Percentiles rank a stretch among this genome's conserved stretches.
phyloP scores from a whole-genome alignment of 192 early-diverging fungal species.

The Podila epicladia region DNA sequence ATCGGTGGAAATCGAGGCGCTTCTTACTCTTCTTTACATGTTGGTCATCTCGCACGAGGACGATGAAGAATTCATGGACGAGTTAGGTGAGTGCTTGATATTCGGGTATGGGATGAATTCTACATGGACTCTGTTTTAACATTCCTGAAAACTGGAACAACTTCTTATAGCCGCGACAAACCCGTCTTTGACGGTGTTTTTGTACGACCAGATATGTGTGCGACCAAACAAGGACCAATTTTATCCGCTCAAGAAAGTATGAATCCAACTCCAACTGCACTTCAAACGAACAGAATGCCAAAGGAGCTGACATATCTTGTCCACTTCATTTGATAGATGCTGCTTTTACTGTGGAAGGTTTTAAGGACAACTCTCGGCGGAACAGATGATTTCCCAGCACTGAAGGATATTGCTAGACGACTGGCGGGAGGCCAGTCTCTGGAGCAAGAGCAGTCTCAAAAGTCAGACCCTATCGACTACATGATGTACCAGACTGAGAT shows the following conservation, averaged over 20 bases:
- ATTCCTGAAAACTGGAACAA: neutral
- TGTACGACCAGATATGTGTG: conserved; percentile 73
- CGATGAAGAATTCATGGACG: conserved; percentile 57
- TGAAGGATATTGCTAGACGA: conserved; percentile 60
- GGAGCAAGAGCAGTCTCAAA: conserved; percentile 38
- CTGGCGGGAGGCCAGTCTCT: conserved; percentile 59
- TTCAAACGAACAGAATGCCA: no score
- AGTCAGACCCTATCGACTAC: conserved; percentile 72
- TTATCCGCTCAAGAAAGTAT: conserved; percentile 48
- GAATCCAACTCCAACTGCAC: neutral
- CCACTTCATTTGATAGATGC: conserved; percentile 52
- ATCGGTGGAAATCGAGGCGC: conserved; percentile 52
- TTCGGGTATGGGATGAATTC: no score
- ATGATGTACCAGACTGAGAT: conserved; percentile 64
- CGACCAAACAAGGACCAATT: conserved; percentile 66
- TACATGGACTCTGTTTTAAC: neutral
- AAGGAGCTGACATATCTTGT: neutral
- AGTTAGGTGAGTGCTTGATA: conserved; percentile 54
- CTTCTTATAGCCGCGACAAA: conserved; percentile 39
- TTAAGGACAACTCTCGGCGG: conserved; percentile 68
- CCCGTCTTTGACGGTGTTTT: conserved; percentile 62
- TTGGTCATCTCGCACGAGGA: conserved; percentile 64
- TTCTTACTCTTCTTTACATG: conserved; percentile 73
- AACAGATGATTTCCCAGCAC: conserved; percentile 53
- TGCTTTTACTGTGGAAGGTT: conserved; percentile 77